Conservation (phyloP, 768 basidiomycete species). For the Austroboletus eburneus region DNA sequence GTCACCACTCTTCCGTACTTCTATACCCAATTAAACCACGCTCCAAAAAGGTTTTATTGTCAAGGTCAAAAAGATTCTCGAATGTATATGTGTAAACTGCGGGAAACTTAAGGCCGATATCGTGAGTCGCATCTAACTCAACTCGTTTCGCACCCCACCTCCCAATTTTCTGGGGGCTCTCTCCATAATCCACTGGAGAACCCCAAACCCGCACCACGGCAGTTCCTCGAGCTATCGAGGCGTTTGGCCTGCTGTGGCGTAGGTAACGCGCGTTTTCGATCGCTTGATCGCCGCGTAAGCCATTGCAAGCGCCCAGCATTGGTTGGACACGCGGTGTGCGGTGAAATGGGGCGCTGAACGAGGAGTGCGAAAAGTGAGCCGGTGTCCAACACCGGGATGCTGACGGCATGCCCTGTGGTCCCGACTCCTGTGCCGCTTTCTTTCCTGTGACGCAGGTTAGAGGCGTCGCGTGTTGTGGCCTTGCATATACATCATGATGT, state of each 20-base stretch:
- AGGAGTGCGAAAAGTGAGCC: conserved; percentile 73
- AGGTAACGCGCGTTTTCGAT: conserved; percentile 84
- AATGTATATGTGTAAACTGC: conserved; percentile 98
- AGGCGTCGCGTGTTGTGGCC: conserved; percentile 44
- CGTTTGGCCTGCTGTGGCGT: conserved; percentile 77
- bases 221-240: conserved; percentile 71
- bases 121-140: conserved; percentile 84
- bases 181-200: conserved; percentile 84
- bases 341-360: conserved; percentile 99
- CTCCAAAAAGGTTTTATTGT: conserved; percentile 74
- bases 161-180: conserved; percentile 99
- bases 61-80: conserved; percentile 99
- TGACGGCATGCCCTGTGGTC: conserved; percentile 21
- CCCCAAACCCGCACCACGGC: conserved; percentile 88
- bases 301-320: conserved; percentile 62
- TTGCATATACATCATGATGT: conserved; percentile 55
- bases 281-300: conserved; percentile 88
- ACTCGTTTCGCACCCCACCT: conserved; percentile 90
- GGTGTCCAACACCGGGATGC: conserved; percentile 17
- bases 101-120: conserved; percentile 96
- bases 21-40: not conserved
- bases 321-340: conserved; percentile 87
- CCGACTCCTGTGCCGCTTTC: conserved; percentile 36
- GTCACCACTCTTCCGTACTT: conserved; percentile 26
- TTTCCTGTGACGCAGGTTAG: conserved; percentile 66